phyloP scores from a whole-genome alignment of 495 filamentous ascomycete species.

The Lophiotrema nucula region DNA sequence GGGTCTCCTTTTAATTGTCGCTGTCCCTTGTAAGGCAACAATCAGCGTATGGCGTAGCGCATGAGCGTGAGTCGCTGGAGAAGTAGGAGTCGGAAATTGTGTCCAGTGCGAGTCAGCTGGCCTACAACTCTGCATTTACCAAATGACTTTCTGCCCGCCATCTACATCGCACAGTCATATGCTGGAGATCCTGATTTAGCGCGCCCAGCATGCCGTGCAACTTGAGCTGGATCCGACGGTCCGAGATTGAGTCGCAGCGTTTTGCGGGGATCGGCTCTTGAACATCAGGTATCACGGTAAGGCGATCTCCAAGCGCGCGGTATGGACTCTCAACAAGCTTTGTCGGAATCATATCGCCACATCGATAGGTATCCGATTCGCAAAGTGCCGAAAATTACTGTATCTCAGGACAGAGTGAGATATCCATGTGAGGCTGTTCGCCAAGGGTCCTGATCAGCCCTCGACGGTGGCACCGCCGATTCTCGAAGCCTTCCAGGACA shows the following conservation, averaged over 20 bases:
- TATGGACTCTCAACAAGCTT: neutral
- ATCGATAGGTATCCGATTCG: constrained; percentile 2
- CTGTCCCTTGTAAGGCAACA: neutral
- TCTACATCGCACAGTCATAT: constrained; percentile 13
- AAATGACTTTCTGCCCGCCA: constrained; percentile 12
- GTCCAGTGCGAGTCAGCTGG: constrained; percentile 2
- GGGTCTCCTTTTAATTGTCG: neutral
- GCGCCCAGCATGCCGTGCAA: neutral
- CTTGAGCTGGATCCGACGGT: constrained; percentile 18
- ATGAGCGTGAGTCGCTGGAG: neutral
- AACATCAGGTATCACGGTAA: neutral
- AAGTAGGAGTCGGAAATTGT: constrained; percentile 1
- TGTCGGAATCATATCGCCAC: neutral
- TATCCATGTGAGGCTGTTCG: neutral
- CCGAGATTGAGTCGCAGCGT: constrained; percentile 25
- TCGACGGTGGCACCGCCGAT: neutral
- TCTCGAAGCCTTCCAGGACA: neutral
- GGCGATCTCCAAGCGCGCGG: constrained; percentile 11
- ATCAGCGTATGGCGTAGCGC: neutral
- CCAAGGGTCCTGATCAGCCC: too few relatives aligned
- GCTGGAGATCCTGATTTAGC: constrained; percentile 14
- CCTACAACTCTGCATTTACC: neutral
- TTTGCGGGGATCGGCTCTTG: constrained; percentile 32
- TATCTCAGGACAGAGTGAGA: neutral
- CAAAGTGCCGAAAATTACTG: neutral